Conservation (phyloP, 371 early-diverging fungal genomes). For the Mortierella sp. region DNA sequence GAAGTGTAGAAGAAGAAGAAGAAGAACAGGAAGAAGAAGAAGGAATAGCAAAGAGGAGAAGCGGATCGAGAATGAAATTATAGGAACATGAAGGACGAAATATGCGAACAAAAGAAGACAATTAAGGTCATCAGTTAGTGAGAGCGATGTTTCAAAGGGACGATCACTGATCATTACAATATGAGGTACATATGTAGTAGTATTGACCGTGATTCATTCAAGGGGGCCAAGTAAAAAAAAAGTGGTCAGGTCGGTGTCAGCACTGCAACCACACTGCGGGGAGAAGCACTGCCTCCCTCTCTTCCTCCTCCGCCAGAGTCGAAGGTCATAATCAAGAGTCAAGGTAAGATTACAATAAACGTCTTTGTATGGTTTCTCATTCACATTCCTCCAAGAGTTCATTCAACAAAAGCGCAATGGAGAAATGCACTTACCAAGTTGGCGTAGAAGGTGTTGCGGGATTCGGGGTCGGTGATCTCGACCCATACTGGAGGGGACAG, state of each 20-base stretch:
- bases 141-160: background rate
- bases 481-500: conserved; percentile 70
- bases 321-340: background rate
- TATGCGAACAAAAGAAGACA: background rate
- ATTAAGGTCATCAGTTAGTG: background rate
- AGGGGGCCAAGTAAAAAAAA: background rate
- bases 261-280: background rate
- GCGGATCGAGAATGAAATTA: background rate
- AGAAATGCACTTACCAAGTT: conserved; percentile 72
- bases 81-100: background rate
- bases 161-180: background rate
- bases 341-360: background rate
- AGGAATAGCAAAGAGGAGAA: background rate
- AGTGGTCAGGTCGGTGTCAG: background rate
- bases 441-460: conserved; percentile 82
- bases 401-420: background rate
- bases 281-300: background rate
- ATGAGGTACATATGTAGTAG: background rate
- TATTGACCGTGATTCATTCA: background rate
- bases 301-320: too few species aligned
- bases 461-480: conserved; percentile 88
- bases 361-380: background rate
- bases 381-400: background rate
- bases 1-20: background rate
- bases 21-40: background rate